phyloP scores from a whole-genome alignment of 805 yeast genomes.

The Suhomyces kilbournensis region DNA sequence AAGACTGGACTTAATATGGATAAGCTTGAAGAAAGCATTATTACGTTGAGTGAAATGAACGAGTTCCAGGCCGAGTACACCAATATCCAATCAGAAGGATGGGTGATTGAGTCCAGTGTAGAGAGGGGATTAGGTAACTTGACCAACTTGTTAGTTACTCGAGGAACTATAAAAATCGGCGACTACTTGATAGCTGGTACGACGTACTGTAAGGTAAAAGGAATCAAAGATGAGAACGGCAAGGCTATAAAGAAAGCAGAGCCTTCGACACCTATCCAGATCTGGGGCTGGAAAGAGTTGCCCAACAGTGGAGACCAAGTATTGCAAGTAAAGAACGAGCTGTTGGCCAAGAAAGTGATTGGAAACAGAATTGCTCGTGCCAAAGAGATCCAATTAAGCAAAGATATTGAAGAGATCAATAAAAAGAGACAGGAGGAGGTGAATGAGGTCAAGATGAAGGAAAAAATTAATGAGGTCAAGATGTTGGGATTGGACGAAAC shows the following conservation, averaged over 20 bases:
- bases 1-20: conserved; percentile 89
- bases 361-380: conserved; percentile 58
- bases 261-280: conserved; percentile 88
- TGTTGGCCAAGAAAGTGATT: conserved; percentile 70
- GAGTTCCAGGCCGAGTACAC: conserved; percentile 63
- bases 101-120: conserved; percentile 82
- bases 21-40: conserved; percentile 82
- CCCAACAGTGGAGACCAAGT: conserved; percentile 90
- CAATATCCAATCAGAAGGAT: conserved; percentile 70
- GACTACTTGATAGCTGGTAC: conserved; percentile 79
- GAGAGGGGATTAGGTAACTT: conserved; percentile 80
- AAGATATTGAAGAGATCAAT: conserved; percentile 70
- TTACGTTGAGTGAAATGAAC: conserved; percentile 77
- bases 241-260: conserved; percentile 60
- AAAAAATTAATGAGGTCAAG: conserved; percentile 54
- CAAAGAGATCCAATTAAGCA: conserved; percentile 52
- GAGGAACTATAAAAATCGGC: conserved; percentile 75
- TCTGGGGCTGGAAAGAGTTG: conserved; percentile 90
- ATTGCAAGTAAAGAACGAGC: conserved; percentile 71
- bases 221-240: conserved; percentile 73
- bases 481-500: conserved; percentile 57
- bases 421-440: conserved; percentile 56
- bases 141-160: conserved; percentile 78
- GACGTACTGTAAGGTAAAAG: conserved; percentile 80
- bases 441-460: conserved; percentile 50